A percentile compares a stretch with the other conserved stretches of the same genome.
Evolutionary conservation across 2,329 filamentous ascomycete genomes (phyloP).

Genomic region (Neofusicoccum sp.): DNA sequence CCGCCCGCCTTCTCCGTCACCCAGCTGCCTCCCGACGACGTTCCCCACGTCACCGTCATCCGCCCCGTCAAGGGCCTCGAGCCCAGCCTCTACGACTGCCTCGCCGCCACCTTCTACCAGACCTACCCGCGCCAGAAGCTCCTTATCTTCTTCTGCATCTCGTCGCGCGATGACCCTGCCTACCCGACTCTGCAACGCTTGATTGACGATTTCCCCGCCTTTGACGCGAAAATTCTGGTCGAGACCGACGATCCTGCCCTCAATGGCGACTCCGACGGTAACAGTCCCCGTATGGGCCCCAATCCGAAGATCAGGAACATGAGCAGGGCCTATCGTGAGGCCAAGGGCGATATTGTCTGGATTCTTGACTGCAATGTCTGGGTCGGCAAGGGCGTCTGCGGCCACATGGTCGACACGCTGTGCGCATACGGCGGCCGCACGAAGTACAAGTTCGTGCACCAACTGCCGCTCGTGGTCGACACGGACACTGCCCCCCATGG

Average conservation of each 20-base stretch:
- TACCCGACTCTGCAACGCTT: constrained; percentile 71
- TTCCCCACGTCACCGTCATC: constrained; percentile 85
- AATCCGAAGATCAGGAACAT: constrained; percentile 99
- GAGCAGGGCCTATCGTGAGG: constrained; percentile 87
- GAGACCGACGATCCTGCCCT: constrained; percentile 79
- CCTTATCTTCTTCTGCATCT: constrained; percentile 79
- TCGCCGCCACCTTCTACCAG: constrained; percentile 81
- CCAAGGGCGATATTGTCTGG: constrained; percentile 86
- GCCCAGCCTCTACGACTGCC: constrained; percentile 85
- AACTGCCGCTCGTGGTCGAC: constrained; percentile 87
- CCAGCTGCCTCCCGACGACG: constrained; percentile 39
- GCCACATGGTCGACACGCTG: constrained; percentile 85
- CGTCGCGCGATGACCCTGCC: constrained; percentile 71
- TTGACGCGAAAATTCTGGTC: constrained; percentile 71
- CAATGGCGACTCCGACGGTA: constrained; percentile 51
- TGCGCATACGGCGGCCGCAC: constrained; percentile 61
- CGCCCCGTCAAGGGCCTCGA: constrained; percentile 92
- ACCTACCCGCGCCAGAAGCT: constrained; percentile 74
- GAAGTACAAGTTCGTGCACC: constrained; percentile 86
- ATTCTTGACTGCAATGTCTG: constrained; percentile 96
- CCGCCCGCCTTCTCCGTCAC: constrained; percentile 42
- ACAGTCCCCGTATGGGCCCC: constrained; percentile 67
- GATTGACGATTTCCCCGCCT: constrained; percentile 67
- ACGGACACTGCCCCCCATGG: constrained; percentile 36
- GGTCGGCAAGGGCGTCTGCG: constrained; percentile 75